These are phyloP conservation scores for Diaporthe ampelina DNA, from an alignment of 2,329 filamentous ascomycete species.

Conservation along the genomic window DNA sequence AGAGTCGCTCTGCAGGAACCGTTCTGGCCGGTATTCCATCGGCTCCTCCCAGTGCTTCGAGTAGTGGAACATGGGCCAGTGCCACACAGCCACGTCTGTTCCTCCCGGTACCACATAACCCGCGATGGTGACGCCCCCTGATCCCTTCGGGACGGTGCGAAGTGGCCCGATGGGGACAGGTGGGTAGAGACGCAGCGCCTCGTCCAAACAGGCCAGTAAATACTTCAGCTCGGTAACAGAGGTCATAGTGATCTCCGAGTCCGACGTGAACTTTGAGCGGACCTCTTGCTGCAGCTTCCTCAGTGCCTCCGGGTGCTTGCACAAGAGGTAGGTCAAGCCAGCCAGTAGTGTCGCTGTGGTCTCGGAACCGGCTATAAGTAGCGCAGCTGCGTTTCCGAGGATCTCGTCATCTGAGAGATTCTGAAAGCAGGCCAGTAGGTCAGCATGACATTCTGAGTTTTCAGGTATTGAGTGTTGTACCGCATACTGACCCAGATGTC, in stretches of 20 bases:
- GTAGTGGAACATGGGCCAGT: conserved; percentile 51
- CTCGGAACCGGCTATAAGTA: conserved; percentile 44
- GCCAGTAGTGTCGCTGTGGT: conserved; percentile 45
- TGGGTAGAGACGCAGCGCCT: conserved; percentile 57
- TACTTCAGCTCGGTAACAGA: conserved; percentile 51
- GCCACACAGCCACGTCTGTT: conserved; percentile 50
- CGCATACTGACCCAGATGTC: conserved; percentile 34
- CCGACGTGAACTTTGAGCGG: conserved; percentile 50
- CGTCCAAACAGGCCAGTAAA: conserved; percentile 55
- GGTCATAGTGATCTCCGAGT: conserved; percentile 55
- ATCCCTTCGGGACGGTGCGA: conserved; percentile 39
- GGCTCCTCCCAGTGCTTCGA: conserved; percentile 40
- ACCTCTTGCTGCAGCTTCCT: conserved; percentile 55
- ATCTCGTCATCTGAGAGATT: conserved; percentile 20
- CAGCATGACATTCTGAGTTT: neutral
- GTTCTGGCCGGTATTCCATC: too few relatives aligned
- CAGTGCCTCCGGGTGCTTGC: conserved; percentile 49
- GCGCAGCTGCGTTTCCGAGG: conserved; percentile 1
- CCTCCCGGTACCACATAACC: conserved; percentile 41
- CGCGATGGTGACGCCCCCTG: conserved; percentile 40
- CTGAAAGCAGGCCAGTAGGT: neutral
- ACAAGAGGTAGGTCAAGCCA: conserved; percentile 48
- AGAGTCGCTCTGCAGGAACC: too few relatives aligned
- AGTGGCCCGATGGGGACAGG: conserved; percentile 42
- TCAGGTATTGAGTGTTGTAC: too few relatives aligned